A percentile compares a stretch with the other conserved stretches of the same genome.
Evolutionary conservation across 1,139 yeast species (phyloP).

Genomic region (Suhomyces atakaporum): DNA sequence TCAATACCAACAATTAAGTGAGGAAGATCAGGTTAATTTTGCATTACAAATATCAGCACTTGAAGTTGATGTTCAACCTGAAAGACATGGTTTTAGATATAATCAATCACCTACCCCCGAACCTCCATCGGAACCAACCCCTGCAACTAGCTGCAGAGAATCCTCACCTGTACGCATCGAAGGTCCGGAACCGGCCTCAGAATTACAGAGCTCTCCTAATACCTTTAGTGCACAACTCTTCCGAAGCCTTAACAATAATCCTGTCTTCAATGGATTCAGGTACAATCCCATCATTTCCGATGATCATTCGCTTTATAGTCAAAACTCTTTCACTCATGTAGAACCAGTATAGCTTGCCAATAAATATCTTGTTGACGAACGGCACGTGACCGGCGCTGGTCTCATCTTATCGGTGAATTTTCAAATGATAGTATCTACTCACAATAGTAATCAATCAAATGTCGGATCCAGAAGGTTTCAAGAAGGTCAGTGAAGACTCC

Average conservation of each 20-base stretch:
- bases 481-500: constrained; percentile 52
- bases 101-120: neutral
- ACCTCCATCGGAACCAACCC: neutral
- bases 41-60: constrained; percentile 12
- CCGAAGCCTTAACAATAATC: constrained; percentile 11
- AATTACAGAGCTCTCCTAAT: neutral
- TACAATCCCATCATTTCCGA: constrained; percentile 4
- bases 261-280: constrained; percentile 7
- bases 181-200: neutral
- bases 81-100: constrained; percentile 10
- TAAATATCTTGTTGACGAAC: neutral
- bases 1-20: constrained; percentile 1
- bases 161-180: neutral
- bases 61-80: constrained; percentile 8
- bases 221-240: constrained; percentile 8
- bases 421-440: neutral
- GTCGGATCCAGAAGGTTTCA: constrained; percentile 38
- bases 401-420: constrained; percentile 6
- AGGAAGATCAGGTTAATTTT: constrained; percentile 10
- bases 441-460: constrained; percentile 12
- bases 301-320: constrained; percentile 8
- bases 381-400: constrained; percentile 2
- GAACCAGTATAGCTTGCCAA: constrained; percentile 8
- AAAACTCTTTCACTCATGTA: constrained; percentile 7
- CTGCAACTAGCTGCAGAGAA: neutral